A percentile compares a stretch with the other conserved stretches of the same genome.
Evolutionary conservation across 2,329 filamentous ascomycete genomes (phyloP).

Genomic region (Tolypocladium cylindrosporum): DNA sequence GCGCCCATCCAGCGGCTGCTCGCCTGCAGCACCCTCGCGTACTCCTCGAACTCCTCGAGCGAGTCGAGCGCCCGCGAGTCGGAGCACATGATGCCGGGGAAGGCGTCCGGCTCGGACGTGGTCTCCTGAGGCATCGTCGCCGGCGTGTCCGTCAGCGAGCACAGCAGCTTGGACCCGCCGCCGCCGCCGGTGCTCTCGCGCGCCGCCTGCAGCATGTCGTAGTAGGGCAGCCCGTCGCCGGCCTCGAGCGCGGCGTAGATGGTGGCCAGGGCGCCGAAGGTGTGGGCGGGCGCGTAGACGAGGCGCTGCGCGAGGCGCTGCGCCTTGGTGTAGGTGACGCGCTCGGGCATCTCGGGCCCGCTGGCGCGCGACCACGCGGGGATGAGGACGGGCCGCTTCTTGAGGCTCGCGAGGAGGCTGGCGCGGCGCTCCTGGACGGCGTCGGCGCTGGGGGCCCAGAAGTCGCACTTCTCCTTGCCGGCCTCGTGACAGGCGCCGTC

Average conservation of each 20-base stretch:
- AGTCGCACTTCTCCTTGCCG: slow-evolving; percentile 35
- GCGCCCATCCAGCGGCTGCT: slow-evolving; percentile 33
- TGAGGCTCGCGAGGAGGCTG: slow-evolving; percentile 29
- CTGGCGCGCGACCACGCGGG: slow-evolving; percentile 12
- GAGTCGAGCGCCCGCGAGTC: slow-evolving; percentile 25
- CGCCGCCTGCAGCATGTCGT: slow-evolving; percentile 17
- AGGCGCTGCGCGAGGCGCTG: slow-evolving; percentile 30
- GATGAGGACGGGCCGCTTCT: slow-evolving; percentile 32
- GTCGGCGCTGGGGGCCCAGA: slow-evolving; percentile 25
- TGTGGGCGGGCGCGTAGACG: slow-evolving; percentile 33
- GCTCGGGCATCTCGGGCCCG: slow-evolving; percentile 31
- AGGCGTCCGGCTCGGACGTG: slow-evolving; percentile 24
- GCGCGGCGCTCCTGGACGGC: slow-evolving; percentile 29
- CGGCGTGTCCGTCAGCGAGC: slow-evolving; percentile 13
- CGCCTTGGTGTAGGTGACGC: slow-evolving; percentile 40
- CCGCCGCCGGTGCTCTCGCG: not conserved
- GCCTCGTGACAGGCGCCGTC: slow-evolving; percentile 42
- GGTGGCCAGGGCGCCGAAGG: slow-evolving; percentile 30
- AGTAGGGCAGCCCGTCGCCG: slow-evolving; percentile 34
- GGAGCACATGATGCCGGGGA: slow-evolving; percentile 35
- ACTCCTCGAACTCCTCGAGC: slow-evolving; percentile 21
- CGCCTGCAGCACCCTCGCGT: slow-evolving; percentile 20
- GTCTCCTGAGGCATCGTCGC: slow-evolving; percentile 16
- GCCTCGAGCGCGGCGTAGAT: slow-evolving; percentile 32
- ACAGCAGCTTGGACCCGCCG: not conserved